A percentile compares a stretch with the other conserved stretches of the same genome.
Conservation (phyloP, 495 filamentous ascomycete species). For the Neurospora discreta region DNA sequence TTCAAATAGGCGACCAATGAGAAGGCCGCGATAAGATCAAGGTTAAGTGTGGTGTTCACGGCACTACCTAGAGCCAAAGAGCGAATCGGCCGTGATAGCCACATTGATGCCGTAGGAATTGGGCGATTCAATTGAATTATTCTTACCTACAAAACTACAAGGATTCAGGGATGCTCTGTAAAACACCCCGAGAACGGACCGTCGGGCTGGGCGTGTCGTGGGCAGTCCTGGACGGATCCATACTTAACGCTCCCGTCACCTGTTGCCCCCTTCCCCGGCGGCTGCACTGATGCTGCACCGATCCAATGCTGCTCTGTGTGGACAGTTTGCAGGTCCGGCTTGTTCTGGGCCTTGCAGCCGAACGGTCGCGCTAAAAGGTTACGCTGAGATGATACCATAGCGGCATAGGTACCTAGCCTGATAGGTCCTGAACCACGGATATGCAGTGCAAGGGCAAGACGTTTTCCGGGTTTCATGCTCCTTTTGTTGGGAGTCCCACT, state of each 20-base stretch:
- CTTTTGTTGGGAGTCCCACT: background rate
- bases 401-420: background rate
- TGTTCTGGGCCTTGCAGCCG: background rate
- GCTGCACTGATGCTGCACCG: background rate
- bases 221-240: background rate
- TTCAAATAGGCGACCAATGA: conserved; percentile 2
- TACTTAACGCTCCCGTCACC: background rate
- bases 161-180: background rate
- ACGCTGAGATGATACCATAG: background rate
- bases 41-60: background rate
- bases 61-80: background rate
- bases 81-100: conserved; percentile 4
- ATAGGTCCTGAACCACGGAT: background rate
- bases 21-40: conserved; percentile 1
- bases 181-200: background rate
- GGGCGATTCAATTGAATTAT: conserved; percentile 9
- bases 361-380: background rate
- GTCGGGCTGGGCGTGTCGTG: background rate
- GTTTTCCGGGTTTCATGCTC: background rate
- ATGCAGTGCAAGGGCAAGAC: background rate
- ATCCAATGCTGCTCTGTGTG: background rate
- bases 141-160: conserved; percentile 4
- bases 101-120: conserved; percentile 1
- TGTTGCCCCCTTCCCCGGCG: background rate
- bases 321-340: background rate